Evolutionary conservation across 2,329 filamentous ascomycete genomes (phyloP), one percentile per base, ranked within the genome.

Genomic region (Raffaelea arxii): DNA sequence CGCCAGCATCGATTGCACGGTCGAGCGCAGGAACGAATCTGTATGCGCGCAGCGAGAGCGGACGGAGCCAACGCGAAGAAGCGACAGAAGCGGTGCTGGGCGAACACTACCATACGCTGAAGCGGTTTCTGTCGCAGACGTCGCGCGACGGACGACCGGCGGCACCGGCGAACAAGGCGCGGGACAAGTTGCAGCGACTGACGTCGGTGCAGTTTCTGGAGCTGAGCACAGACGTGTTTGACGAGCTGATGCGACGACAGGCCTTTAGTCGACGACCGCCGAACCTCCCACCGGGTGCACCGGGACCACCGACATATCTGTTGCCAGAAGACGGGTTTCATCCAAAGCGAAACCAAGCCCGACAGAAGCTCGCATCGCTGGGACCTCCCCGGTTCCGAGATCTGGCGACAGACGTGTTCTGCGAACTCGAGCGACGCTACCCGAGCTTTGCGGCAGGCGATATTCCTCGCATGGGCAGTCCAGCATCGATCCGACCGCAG

Each of bases 321-420:
- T 69, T 86, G 22, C 87, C 92, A n/a, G 88, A 91, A 62, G 77
- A 83, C 53, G 84, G 81, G 53, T 97, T 97, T 65, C 92, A 98
- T 64, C 89, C 90, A 3, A 98, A 97, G 67, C 84, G 92, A 52
- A 98, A 98, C 61, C 90, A 97, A 63, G 92, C 92, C n/a, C 80
- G 92, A 36, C 89, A 96, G 65, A 94, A 94, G 63, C 77, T 98
- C 19, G 91, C 89, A 0, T 94, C 90, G 0, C 77, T 98, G 14
- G 88, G 89, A 3, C 81, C 85, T 21, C 82, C 87, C 23, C 77
- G 91, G 48, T 98, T 98, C 60, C 79, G 87, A 55, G 90, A 97
- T 59, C 74, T 98, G 6, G 91, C 89, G 10, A 95, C 89, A 37
- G 92, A 98, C 65, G 91, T 98, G 18, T 97, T 92, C 61, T 94